Base-by-base conservation (phyloP, 148 eudicot genomes). In the Euryodendron excelsum region DNA sequence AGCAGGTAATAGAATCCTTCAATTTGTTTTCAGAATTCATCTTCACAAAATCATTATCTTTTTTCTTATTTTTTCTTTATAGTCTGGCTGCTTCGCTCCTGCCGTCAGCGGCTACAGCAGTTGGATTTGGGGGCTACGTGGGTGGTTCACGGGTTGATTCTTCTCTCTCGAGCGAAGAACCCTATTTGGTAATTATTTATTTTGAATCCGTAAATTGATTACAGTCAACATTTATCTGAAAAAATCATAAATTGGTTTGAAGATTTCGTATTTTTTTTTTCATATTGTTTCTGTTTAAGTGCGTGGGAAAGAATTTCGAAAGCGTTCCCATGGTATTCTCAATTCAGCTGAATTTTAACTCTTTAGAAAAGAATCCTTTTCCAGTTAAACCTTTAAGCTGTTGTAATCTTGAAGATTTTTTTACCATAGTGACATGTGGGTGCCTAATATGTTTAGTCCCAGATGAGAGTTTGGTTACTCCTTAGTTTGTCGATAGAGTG, bases 81-180 rank as follows among this genome's bases (percentile, higher is more conserved):
- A 30, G 99, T 69, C 75, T 90, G 66, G 98, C 99, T 66, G 96
- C 99, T 11, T 89, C 99, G 52, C 89, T 96, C 67, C 63, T 96
- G 82, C 98, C 98, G 0, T 66, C 88, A 13, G 92, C 90, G 63
- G 78, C 90, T 20, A 71, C 92, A 0, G 84, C 92, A 9, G 86
- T 91, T 67, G 99, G 99, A 45, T 96, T 96, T 47, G 99, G 99
- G 55, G 99, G 99, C 77, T 96, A 87, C 78, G 84, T 96, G 52
- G 99, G 99, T 21, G 85, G 94, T 70, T 84, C 93, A 0, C 87
- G 98, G 28, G 86, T 96, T 27, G 97, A 89, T 66, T 82, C 96
- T 79, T 79, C 91, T 52, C 80, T 84, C 28, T 81, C 88, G 31
- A 82, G 80, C 33, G 90, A 88, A 17, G 91, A 90, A 1, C 80